Conservation (phyloP, 2,329 filamentous ascomycete species). For the Botrytis fragariae region DNA sequence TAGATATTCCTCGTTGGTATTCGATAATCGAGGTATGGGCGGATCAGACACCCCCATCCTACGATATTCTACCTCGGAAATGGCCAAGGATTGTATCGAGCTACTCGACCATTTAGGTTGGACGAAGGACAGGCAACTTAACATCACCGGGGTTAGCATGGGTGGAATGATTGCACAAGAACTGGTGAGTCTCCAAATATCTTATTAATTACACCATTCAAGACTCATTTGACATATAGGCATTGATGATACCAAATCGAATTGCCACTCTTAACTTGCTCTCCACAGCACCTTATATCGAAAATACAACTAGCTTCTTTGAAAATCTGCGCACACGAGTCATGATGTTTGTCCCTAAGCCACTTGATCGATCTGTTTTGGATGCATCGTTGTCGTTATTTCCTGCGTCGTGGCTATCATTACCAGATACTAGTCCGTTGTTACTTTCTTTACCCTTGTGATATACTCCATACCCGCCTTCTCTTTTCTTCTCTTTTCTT, state of each 20-base stretch:
- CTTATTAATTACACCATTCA: neutral
- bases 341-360: constrained; percentile 65
- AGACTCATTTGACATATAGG: constrained; percentile 33
- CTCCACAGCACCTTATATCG: constrained; percentile 59
- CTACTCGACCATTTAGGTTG: constrained; percentile 68
- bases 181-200: constrained; percentile 47
- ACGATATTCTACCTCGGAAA: constrained; percentile 78
- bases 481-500: constrained; percentile 42
- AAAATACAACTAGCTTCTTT: constrained; percentile 59
- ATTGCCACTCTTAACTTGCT: constrained; percentile 58
- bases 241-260: constrained; percentile 50
- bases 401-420: constrained; percentile 57
- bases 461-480: constrained; percentile 37
- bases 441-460: constrained; percentile 42
- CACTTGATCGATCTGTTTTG: constrained; percentile 62
- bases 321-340: constrained; percentile 62
- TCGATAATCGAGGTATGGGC: constrained; percentile 83
- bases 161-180: constrained; percentile 94
- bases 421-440: constrained; percentile 57
- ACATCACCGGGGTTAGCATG: constrained; percentile 78
- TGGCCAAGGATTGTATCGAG: constrained; percentile 77
- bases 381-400: constrained; percentile 68
- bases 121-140: constrained; percentile 55
- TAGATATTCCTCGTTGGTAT: constrained; percentile 69
- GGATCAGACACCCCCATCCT: constrained; percentile 72